A percentile compares a stretch with the other conserved stretches of the same genome.
These are phyloP conservation scores for Aspergillus campestris DNA, from an alignment of 495 filamentous ascomycete species.

Conservation along the genomic window DNA sequence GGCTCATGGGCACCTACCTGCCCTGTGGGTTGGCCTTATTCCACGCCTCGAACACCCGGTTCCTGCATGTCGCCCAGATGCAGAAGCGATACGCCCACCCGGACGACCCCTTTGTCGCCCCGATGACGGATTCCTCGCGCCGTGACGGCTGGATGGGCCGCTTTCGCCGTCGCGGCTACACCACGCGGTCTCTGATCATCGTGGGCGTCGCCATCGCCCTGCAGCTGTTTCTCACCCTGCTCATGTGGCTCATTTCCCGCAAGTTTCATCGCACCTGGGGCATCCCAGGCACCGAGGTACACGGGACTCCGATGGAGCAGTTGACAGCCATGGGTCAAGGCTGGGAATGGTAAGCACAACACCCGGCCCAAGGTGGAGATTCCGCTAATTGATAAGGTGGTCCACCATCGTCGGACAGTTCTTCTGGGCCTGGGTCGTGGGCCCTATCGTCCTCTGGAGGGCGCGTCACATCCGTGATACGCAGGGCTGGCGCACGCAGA, in stretches of 20 bases:
- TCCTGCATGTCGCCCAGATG: constrained; percentile 51
- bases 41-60: constrained; percentile 58
- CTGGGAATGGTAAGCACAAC: constrained; percentile 52
- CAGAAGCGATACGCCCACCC: constrained; percentile 25
- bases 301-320: constrained; percentile 27
- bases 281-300: constrained; percentile 37
- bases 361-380: neutral
- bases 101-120: constrained; percentile 1
- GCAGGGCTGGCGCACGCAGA: constrained; percentile 60
- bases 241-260: constrained; percentile 57
- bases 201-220: constrained; percentile 21
- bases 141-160: constrained; percentile 14
- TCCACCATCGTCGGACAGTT: constrained; percentile 57
- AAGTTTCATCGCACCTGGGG: constrained; percentile 56
- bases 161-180: constrained; percentile 24
- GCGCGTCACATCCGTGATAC: constrained; percentile 51
- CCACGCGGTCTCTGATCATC: constrained; percentile 15
- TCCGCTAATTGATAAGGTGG: constrained; percentile 28
- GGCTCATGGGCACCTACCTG: constrained; percentile 66
- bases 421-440: constrained; percentile 54
- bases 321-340: constrained; percentile 38
- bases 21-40: constrained; percentile 65
- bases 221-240: constrained; percentile 47
- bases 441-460: constrained; percentile 37
- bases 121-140: constrained; percentile 1